Evolutionary conservation across 306 rosid species (phyloP).

Genomic region (apple (Malus domestica)): DNA sequence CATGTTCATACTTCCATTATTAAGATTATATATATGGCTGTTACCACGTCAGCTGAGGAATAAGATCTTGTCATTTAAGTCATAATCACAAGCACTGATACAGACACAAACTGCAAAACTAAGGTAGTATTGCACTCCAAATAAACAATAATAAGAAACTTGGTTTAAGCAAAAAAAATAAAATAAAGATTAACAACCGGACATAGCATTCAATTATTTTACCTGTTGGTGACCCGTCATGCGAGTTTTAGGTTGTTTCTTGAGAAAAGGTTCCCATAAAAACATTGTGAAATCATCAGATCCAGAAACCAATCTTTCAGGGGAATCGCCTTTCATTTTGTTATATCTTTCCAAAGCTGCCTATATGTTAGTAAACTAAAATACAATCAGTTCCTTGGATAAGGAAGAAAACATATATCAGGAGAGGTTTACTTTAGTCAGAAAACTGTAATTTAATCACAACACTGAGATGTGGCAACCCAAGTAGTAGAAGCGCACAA

Average conservation of each 20-base stretch:
- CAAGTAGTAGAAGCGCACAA: neutral
- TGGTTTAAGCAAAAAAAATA: neutral
- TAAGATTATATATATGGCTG: neutral
- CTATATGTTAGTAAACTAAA: slow-evolving; percentile 30
- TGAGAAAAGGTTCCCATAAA: slow-evolving; percentile 87
- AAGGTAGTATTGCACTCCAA: slow-evolving; percentile 9
- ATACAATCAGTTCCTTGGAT: neutral
- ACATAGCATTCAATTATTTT: neutral
- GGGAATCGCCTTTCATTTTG: slow-evolving; percentile 68
- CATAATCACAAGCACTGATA: neutral
- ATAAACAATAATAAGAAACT: slow-evolving; percentile 8
- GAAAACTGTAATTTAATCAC: neutral
- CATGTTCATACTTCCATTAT: slow-evolving; percentile 7
- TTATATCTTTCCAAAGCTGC: slow-evolving; percentile 92
- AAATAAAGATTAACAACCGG: neutral
- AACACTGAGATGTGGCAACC: neutral
- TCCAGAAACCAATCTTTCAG: slow-evolving; percentile 95
- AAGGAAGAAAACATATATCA: neutral
- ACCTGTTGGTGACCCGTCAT: slow-evolving; percentile 99
- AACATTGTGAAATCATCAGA: slow-evolving; percentile 98
- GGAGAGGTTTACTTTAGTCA: neutral
- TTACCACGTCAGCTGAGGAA: neutral
- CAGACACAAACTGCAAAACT: neutral
- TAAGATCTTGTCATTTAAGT: neutral
- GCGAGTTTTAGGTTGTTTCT: slow-evolving; percentile 84